Evolutionary conservation across 139 green algal genomes (phyloP), one percentile per base, ranked within the genome.

Genomic region (Raphidocelis subcapitata): DNA sequence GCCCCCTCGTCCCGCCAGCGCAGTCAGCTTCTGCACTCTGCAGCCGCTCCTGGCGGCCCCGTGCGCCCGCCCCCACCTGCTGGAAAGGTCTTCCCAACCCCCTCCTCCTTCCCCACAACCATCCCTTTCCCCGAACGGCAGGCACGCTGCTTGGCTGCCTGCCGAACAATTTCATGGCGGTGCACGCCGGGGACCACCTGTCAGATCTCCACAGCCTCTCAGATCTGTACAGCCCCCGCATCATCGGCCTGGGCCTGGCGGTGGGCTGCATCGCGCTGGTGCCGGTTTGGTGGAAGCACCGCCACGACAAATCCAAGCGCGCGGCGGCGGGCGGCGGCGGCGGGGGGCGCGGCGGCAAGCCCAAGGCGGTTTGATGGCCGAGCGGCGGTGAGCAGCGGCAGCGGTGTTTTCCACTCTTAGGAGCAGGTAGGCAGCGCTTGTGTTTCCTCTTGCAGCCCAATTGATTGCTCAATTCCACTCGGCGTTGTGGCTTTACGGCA

Each of bases 101-200:
- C 12, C 12, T 20, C 41, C 8, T 12, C 8, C 8, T 12, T 49
- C 41, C 41, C 41, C 12, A 49, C 41, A 8, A 20, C 41, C 8
- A 49, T 12, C 41, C 12, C 41, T 49, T 49, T 8, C 12, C 12
- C 12, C 41, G 12, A 8, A 49, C 41, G 12, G 67, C 80, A 90
- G 85, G 79, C 35, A 92, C 87, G 3, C 61, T 92, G 35, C 54
- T 92, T 2, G 87, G 87, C 31, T 91, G 85, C 72, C 37, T 86
- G 54, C 87, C 87, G 33, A 92, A 91, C 81, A 92, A 92, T 68
- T 85, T 87, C 65, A 59, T 90, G 60, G 85, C 81, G 23, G 84
- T 87, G 3, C 80, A 82, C 56, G 79, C 82, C 28, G 87, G 87
- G 5, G 75, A 62, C 36, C 74, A 78, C 41, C 71, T 92, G 26